phyloP scores from a whole-genome alignment of 768 basidiomycete species.

The Sporobolomyces roseus region DNA sequence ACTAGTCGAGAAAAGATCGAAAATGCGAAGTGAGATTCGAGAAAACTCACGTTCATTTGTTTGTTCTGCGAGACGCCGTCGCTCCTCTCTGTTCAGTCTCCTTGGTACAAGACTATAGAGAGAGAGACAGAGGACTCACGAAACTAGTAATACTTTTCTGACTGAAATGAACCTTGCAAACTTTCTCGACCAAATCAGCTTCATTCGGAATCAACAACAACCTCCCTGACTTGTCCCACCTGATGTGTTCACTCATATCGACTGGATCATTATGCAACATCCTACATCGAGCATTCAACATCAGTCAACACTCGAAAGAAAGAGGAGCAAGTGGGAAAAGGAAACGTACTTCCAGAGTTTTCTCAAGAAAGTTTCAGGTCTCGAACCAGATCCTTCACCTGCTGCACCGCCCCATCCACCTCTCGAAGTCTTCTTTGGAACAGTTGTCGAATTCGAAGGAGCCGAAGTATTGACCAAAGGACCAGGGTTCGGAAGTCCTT shows the following conservation, averaged over 20 bases:
- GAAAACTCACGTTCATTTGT: slow-evolving; percentile 34
- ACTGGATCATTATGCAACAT: slow-evolving; percentile 21
- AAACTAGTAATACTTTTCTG: slow-evolving; percentile 34
- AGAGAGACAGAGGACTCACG: background rate
- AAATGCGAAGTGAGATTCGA: background rate
- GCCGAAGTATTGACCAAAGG: too few relatives aligned
- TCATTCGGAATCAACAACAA: slow-evolving; percentile 35
- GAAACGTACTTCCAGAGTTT: slow-evolving; percentile 38
- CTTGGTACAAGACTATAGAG: too few relatives aligned
- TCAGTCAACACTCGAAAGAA: background rate
- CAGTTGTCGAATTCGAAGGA: too few relatives aligned
- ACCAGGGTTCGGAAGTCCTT: too few relatives aligned
- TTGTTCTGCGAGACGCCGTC: slow-evolving; percentile 21
- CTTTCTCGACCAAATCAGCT: slow-evolving; percentile 27
- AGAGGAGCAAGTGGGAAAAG: slow-evolving; percentile 1
- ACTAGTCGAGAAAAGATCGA: background rate
- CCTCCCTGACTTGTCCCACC: slow-evolving; percentile 30
- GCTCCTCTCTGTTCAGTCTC: too few relatives aligned
- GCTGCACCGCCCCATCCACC: slow-evolving; percentile 30
- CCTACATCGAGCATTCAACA: background rate
- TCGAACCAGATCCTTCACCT: too few relatives aligned
- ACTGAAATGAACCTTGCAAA: slow-evolving; percentile 32
- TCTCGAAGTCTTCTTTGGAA: background rate
- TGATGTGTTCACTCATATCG: slow-evolving; percentile 12
- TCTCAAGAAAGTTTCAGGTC: slow-evolving; percentile 32